These are phyloP conservation scores for Capsicum pubescens DNA, from an alignment of 257 asterid species.

Conservation along the genomic window DNA sequence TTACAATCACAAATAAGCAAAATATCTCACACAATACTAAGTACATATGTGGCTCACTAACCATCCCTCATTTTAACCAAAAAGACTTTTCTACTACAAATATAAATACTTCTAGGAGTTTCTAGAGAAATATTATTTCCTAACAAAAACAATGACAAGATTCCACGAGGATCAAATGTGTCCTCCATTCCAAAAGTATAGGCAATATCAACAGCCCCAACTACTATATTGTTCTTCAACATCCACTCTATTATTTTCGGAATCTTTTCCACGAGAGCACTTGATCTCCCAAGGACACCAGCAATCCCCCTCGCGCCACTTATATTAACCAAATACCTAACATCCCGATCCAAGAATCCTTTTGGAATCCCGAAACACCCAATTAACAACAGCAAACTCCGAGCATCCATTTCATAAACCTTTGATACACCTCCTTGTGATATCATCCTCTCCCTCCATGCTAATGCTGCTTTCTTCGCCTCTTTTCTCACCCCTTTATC, in stretches of 20 bases:
- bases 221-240: constrained; percentile 63
- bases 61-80: too few relatives aligned
- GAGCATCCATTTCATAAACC: constrained; percentile 69
- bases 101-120: too few relatives aligned
- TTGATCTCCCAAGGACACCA: constrained; percentile 56
- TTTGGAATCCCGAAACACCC: constrained; percentile 72
- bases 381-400: constrained; percentile 74
- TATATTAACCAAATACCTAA: constrained; percentile 58
- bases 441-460: constrained; percentile 75
- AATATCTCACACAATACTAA: too few relatives aligned
- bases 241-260: constrained; percentile 61
- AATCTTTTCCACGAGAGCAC: constrained; percentile 54
- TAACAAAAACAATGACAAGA: constrained; percentile 56
- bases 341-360: constrained; percentile 54
- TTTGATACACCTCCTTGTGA: constrained; percentile 64
- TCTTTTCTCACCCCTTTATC: constrained; percentile 48
- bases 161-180: constrained; percentile 53
- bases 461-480: constrained; percentile 60
- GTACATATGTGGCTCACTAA: too few relatives aligned
- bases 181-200: constrained; percentile 70
- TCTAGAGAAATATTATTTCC: too few relatives aligned
- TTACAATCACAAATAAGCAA: too few relatives aligned
- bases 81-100: too few relatives aligned
- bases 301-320: constrained; percentile 66
- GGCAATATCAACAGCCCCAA: constrained; percentile 70